Percentiles rank a stretch among this genome's conserved stretches.
These are phyloP conservation scores for Lactifluus subvellereus DNA, from an alignment of 768 basidiomycete genomes.

Conservation along the genomic window DNA sequence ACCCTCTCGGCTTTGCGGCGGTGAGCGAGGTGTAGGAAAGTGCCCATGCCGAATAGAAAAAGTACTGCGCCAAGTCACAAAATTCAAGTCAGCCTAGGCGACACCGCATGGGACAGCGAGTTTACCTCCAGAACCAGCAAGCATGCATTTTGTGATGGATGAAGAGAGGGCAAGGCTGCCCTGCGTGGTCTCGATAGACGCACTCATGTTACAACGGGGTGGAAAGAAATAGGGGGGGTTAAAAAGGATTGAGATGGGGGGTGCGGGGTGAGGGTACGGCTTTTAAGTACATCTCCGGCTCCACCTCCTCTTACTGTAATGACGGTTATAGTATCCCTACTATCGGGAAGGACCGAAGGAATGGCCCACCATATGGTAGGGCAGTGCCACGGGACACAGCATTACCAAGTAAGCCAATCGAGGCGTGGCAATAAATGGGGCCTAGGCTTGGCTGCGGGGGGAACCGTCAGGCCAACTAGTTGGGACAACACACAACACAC, in stretches of 20 bases:
- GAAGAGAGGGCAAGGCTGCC: neutral
- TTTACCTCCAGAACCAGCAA: neutral
- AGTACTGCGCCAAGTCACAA: neutral
- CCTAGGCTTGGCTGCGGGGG: no score
- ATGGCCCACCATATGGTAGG: no score
- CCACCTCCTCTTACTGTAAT: no score
- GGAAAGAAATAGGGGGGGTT: neutral
- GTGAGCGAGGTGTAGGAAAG: neutral
- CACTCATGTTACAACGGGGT: neutral
- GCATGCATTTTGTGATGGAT: conserved; percentile 1
- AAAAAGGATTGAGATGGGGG: neutral
- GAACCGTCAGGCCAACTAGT: no score
- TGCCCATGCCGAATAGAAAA: neutral
- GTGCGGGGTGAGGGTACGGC: neutral
- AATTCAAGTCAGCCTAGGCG: neutral
- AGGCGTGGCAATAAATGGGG: no score
- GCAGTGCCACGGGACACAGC: no score
- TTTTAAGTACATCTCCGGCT: neutral
- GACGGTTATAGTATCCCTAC: no score
- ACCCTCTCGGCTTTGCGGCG: neutral
- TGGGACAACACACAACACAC: no score
- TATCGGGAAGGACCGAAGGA: no score
- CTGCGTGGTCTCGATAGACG: neutral
- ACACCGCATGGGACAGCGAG: neutral
- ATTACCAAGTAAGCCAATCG: no score